phyloP scores from a whole-genome alignment of 2,329 filamentous ascomycete species.

The Neopestalotiopsis sp. region DNA sequence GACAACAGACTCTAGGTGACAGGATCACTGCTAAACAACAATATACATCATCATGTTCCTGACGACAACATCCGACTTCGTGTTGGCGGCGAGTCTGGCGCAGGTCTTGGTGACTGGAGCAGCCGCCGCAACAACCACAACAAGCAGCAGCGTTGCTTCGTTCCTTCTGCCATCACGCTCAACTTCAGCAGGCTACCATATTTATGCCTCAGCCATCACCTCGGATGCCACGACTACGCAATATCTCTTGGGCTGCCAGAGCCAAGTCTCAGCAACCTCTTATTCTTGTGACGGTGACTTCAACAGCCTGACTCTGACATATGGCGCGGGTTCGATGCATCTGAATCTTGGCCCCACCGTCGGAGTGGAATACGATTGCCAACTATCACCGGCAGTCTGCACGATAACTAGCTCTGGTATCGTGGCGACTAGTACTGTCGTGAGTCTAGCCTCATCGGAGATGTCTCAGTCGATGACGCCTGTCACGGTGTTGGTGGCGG shows the following conservation, averaged over 20 bases:
- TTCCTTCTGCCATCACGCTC: slow-evolving; percentile 15
- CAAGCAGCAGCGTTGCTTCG: slow-evolving; percentile 1
- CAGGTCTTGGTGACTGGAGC: neutral
- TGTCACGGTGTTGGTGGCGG: slow-evolving; percentile 27
- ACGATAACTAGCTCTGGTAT: slow-evolving; percentile 16
- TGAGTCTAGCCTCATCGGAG: neutral
- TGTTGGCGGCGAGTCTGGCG: neutral
- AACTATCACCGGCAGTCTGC: slow-evolving; percentile 12
- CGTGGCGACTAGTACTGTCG: slow-evolving; percentile 17
- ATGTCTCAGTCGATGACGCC: slow-evolving; percentile 26
- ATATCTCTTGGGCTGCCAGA: slow-evolving; percentile 13
- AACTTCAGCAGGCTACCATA: slow-evolving; percentile 10
- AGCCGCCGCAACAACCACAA: slow-evolving; percentile 1
- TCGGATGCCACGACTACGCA: slow-evolving; percentile 8
- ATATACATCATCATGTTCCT: neutral
- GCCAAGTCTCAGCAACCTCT: neutral
- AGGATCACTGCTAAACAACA: neutral
- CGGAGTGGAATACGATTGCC: slow-evolving; percentile 15
- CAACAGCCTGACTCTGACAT: slow-evolving; percentile 10
- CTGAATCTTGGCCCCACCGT: slow-evolving; percentile 10
- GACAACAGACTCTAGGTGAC: neutral
- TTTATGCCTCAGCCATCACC: slow-evolving; percentile 10
- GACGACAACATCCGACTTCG: neutral
- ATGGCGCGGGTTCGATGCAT: slow-evolving; percentile 12
- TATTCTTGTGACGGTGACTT: slow-evolving; percentile 13